phyloP scores from a whole-genome alignment of 139 green algal genomes.

The Diplosphaera chodatii region DNA sequence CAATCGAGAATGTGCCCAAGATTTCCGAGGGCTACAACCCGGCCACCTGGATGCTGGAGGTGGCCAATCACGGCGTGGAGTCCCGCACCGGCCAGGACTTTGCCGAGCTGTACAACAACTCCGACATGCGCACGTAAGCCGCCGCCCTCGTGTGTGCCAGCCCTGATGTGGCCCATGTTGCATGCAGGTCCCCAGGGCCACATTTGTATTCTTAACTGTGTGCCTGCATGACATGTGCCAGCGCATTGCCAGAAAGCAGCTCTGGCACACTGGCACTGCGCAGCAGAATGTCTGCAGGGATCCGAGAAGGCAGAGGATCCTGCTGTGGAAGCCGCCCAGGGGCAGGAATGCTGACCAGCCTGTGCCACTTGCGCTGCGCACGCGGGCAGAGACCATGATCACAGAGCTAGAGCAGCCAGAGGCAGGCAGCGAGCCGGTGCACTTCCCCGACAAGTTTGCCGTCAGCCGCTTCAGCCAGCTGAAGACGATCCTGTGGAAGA shows the following conservation, averaged over 20 bases:
- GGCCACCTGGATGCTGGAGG: constrained; percentile 41
- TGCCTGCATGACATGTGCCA: too few relatives aligned
- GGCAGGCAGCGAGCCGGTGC: constrained; percentile 7
- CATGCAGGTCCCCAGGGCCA: too few relatives aligned
- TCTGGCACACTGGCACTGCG: too few relatives aligned
- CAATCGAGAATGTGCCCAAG: constrained; percentile 16
- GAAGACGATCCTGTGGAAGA: constrained; percentile 6
- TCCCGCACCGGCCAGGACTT: constrained; percentile 5
- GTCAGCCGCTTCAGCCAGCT: constrained; percentile 5
- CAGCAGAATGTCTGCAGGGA: too few relatives aligned
- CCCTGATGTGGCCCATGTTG: too few relatives aligned
- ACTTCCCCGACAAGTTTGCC: constrained; percentile 10
- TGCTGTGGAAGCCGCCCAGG: too few relatives aligned
- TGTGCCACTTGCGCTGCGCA: too few relatives aligned
- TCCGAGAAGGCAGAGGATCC: too few relatives aligned
- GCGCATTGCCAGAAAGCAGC: too few relatives aligned
- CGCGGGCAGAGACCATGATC: constrained; percentile 9
- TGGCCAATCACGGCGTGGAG: constrained; percentile 13
- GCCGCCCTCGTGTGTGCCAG: too few relatives aligned
- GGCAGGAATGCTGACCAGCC: too few relatives aligned
- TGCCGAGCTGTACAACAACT: neutral
- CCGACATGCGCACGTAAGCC: neutral
- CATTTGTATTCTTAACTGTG: too few relatives aligned
- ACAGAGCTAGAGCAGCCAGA: constrained; percentile 4
- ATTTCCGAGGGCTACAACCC: constrained; percentile 32